These are phyloP conservation scores for Ramichloridium luteum DNA, from an alignment of 2,329 filamentous ascomycete genomes.

Conservation along the genomic window DNA sequence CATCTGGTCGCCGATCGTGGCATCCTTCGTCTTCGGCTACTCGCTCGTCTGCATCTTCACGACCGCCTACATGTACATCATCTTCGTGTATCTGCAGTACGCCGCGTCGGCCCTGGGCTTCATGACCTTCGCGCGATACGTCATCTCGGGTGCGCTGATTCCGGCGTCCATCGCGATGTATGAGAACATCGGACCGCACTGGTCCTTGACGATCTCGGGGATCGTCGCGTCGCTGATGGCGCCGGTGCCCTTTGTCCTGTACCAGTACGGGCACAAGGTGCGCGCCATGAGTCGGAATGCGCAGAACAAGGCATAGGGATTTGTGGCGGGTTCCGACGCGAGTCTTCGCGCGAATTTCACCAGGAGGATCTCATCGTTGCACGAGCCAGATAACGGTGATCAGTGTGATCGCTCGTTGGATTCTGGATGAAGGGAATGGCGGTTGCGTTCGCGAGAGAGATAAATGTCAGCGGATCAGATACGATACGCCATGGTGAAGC, in stretches of 20 bases:
- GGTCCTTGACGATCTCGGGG: conserved; percentile 11
- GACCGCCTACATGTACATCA: conserved; percentile 45
- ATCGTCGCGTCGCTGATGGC: conserved; percentile 9
- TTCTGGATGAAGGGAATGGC: too few species aligned
- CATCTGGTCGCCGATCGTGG: conserved; percentile 40
- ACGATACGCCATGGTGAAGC: too few species aligned
- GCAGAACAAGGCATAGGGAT: too few species aligned
- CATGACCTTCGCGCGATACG: conserved; percentile 29
- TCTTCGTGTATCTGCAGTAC: conserved; percentile 44
- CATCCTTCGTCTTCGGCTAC: conserved; percentile 42
- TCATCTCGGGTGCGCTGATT: too few species aligned
- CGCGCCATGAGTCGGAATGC: conserved; percentile 5
- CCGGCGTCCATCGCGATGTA: too few species aligned
- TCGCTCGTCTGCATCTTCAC: conserved; percentile 41
- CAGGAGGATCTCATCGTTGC: too few species aligned
- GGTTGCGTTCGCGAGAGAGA: too few species aligned
- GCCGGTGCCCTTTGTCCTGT: conserved; percentile 11
- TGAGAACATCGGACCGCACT: conserved; percentile 11
- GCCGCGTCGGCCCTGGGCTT: conserved; percentile 37
- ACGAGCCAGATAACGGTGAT: too few species aligned
- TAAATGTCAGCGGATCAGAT: too few species aligned
- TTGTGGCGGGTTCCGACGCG: too few species aligned
- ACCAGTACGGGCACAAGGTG: conserved; percentile 7
- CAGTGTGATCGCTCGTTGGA: too few species aligned
- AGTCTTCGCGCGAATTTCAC: conserved; percentile 2